Evolutionary conservation across 768 basidiomycete species (phyloP).

Genomic region (Suillus subaureus): DNA sequence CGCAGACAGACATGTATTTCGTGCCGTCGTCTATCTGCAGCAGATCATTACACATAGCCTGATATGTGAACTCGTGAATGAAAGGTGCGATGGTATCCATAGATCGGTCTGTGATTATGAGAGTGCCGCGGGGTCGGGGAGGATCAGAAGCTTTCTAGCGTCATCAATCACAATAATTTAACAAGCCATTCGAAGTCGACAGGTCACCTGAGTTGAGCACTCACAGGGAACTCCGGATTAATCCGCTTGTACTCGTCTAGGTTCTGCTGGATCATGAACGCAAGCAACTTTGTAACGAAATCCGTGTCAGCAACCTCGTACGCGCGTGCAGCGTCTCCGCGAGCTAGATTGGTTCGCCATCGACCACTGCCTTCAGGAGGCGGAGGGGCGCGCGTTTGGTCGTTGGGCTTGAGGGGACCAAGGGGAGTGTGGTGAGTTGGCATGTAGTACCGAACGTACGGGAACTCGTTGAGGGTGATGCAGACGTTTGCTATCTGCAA

Average conservation of each 20-base stretch:
- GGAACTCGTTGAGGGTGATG: conserved; percentile 89
- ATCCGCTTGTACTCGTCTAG: conserved; percentile 86
- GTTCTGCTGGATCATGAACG: conserved; percentile 79
- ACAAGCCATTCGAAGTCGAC: neutral
- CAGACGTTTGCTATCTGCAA: conserved; percentile 84
- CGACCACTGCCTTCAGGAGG: conserved; percentile 64
- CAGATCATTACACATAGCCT: conserved; percentile 97
- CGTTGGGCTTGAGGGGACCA: conserved; percentile 75
- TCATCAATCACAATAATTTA: conserved; percentile 5
- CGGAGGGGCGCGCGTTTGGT: conserved; percentile 64
- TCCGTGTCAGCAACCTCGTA: conserved; percentile 75
- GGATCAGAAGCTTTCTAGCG: conserved; percentile 55
- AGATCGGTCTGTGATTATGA: conserved; percentile 94
- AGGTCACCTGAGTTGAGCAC: conserved; percentile 28
- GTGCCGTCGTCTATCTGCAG: conserved; percentile 85
- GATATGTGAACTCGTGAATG: conserved; percentile 97
- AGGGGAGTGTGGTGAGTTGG: conserved; percentile 83
- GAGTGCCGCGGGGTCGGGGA: conserved; percentile 70
- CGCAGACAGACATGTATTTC: conserved; percentile 76
- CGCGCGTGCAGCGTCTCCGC: conserved; percentile 68
- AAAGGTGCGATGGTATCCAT: conserved; percentile 93
- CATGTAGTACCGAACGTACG: conserved; percentile 90
- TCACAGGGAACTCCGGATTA: conserved; percentile 87
- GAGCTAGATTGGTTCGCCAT: conserved; percentile 83
- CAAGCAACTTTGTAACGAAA: conserved; percentile 78